Evolutionary conservation across 169 alveolate species (phyloP).

Genomic region (Toxoplasma gondii): DNA sequence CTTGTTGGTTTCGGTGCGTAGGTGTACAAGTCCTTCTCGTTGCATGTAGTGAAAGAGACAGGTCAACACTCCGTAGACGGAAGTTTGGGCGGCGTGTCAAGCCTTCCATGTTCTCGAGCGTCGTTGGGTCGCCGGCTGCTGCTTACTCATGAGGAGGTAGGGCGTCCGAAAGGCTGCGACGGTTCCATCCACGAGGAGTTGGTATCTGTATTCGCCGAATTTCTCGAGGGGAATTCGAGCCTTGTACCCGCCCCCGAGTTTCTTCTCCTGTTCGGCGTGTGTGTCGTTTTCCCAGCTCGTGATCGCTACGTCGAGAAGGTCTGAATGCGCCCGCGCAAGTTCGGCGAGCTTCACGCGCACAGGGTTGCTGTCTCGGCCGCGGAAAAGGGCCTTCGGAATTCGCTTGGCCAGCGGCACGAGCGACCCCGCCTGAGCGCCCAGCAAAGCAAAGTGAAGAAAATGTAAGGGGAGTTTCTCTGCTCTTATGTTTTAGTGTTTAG

Average conservation of each 20-base stretch:
- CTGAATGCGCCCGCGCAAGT: slow-evolving; percentile 48
- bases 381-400: slow-evolving; percentile 25
- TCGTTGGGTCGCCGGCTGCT: background rate
- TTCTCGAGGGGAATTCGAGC: slow-evolving; percentile 36
- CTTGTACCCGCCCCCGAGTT: slow-evolving; percentile 57
- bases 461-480: too few relatives aligned
- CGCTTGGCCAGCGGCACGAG: background rate
- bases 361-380: slow-evolving; percentile 68
- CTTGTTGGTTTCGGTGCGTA: too few relatives aligned
- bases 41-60: too few relatives aligned
- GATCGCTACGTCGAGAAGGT: slow-evolving; percentile 62
- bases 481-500: too few relatives aligned
- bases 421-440: background rate
- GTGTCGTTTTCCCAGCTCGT: slow-evolving; percentile 69
- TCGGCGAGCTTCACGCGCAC: slow-evolving; percentile 62
- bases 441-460: too few relatives aligned
- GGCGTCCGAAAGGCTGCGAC: slow-evolving; percentile 69
- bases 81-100: too few relatives aligned
- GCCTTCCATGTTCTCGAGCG: background rate
- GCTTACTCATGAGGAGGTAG: slow-evolving; percentile 64
- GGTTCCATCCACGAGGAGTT: slow-evolving; percentile 61
- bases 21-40: too few relatives aligned
- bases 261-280: slow-evolving; percentile 53
- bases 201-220: slow-evolving; percentile 63
- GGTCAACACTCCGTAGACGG: too few relatives aligned